These are phyloP conservation scores for Nicotiana undulata DNA, from an alignment of 257 asterid species.

Conservation along the genomic window DNA sequence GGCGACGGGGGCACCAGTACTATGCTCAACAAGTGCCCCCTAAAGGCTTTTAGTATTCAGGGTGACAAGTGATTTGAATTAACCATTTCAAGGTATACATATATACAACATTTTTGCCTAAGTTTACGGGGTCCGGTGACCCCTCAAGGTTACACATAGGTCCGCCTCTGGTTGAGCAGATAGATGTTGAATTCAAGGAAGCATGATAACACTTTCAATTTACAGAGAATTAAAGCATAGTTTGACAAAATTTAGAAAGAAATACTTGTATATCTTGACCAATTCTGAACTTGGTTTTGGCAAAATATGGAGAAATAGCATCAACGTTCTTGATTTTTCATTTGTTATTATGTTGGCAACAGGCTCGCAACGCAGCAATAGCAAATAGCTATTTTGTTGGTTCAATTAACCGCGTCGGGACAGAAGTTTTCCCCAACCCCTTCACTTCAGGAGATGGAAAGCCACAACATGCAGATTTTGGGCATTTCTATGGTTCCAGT, in stretches of 20 bases:
- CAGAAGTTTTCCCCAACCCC: conserved; percentile 78
- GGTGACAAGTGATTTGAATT: too few species aligned
- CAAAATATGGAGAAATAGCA: background rate
- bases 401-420: conserved; percentile 87
- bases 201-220: background rate
- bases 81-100: too few species aligned
- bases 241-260: background rate
- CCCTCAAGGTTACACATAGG: too few species aligned
- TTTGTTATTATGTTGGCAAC: conserved; percentile 19
- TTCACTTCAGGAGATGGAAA: conserved; percentile 97
- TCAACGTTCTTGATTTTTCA: background rate
- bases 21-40: too few species aligned
- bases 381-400: conserved; percentile 84
- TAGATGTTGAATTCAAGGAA: background rate
- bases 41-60: too few species aligned
- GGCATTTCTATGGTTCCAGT: conserved; percentile 95
- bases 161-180: background rate
- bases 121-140: too few species aligned
- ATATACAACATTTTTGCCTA: too few species aligned
- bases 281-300: background rate
- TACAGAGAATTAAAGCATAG: background rate
- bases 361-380: conserved; percentile 97
- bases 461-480: conserved; percentile 80
- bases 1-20: too few species aligned
- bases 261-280: background rate